These are phyloP conservation scores for Acanthamoeba royreba DNA, from an alignment of 208 protist genomes.

Conservation along the genomic window DNA sequence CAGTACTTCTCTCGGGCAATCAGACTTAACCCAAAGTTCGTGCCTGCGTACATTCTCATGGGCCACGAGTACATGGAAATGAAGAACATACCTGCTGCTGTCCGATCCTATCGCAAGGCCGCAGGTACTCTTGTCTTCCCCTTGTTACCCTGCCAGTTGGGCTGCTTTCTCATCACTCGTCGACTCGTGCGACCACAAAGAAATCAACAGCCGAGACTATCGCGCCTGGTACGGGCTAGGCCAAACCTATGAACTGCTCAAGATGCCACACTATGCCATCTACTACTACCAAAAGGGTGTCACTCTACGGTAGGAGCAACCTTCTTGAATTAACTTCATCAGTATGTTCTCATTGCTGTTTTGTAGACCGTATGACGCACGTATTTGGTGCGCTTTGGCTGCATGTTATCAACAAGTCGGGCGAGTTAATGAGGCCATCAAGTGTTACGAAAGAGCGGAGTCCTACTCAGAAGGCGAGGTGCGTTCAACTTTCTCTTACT, in stretches of 20 bases:
- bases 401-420: constrained; percentile 73
- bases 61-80: constrained; percentile 96
- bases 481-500: not conserved
- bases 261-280: constrained; percentile 91
- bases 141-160: not conserved
- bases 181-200: not conserved
- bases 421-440: constrained; percentile 67
- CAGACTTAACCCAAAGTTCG: constrained; percentile 83
- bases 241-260: constrained; percentile 95
- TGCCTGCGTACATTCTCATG: constrained; percentile 94
- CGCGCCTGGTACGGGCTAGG: constrained; percentile 96
- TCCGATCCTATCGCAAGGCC: constrained; percentile 93
- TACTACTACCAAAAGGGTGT: constrained; percentile 96
- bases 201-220: constrained; percentile 91
- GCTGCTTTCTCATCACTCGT: not conserved
- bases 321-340: not conserved
- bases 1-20: constrained; percentile 86
- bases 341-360: not conserved
- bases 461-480: constrained; percentile 61
- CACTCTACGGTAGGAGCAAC: constrained; percentile 63
- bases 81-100: constrained; percentile 91
- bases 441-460: constrained; percentile 79
- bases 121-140: constrained; percentile 66
- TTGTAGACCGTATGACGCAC: constrained; percentile 88
- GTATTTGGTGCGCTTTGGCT: constrained; percentile 88